These are phyloP conservation scores for Candida frijolesensis DNA, from an alignment of 1,139 yeast species.

Conservation along the genomic window DNA sequence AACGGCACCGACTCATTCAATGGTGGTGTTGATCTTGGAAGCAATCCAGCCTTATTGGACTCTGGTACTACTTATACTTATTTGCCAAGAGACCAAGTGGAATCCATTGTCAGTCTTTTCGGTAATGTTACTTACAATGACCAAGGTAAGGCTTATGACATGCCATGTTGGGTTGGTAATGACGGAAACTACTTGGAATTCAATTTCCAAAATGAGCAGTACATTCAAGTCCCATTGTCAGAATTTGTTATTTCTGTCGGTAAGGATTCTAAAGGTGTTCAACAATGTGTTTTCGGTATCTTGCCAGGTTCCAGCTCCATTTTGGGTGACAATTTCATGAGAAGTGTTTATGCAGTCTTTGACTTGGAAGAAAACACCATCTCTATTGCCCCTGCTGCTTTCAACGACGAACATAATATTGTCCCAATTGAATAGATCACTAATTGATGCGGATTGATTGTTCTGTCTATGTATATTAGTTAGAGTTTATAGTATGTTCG, in stretches of 20 bases:
- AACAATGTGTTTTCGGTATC: constrained; percentile 18
- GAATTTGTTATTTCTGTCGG: constrained; percentile 22
- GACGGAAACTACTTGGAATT: constrained; percentile 26
- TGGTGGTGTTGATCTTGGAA: constrained; percentile 11
- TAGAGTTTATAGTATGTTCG: not conserved
- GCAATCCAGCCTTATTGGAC: constrained; percentile 32
- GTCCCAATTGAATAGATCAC: constrained; percentile 12
- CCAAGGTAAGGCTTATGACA: constrained; percentile 24
- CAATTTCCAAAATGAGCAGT: constrained; percentile 26
- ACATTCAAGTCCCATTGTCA: constrained; percentile 28
- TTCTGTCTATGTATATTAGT: not conserved
- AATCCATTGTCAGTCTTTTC: constrained; percentile 19
- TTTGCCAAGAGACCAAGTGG: constrained; percentile 24
- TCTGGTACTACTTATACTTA: constrained; percentile 43
- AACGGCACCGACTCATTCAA: constrained; percentile 17
- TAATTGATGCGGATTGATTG: too few species aligned
- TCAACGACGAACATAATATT: constrained; percentile 28
- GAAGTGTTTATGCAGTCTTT: constrained; percentile 39
- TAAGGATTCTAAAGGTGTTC: constrained; percentile 9
- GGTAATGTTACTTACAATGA: constrained; percentile 19
- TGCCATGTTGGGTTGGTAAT: constrained; percentile 32
- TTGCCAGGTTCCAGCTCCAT: constrained; percentile 19
- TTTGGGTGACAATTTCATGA: constrained; percentile 41
- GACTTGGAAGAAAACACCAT: constrained; percentile 40
- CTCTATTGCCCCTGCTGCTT: constrained; percentile 39